Base-by-base conservation (phyloP, 1,139 yeast genomes). In the Debaryomyces fabryi region DNA sequence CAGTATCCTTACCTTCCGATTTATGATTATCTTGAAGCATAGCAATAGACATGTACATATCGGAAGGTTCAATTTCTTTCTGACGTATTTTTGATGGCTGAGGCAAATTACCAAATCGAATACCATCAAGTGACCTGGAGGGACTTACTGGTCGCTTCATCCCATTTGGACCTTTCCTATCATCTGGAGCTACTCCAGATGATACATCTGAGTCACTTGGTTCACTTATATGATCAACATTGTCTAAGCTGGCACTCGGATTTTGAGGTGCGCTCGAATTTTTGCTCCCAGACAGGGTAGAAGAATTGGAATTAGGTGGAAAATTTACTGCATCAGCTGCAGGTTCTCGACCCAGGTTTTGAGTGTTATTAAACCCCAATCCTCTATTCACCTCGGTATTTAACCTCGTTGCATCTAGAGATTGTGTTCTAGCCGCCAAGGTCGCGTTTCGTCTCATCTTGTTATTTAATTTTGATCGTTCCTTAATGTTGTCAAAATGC, bases 361-460 rank as follows among this genome's bases (percentile, higher is more conserved):
- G 39, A 30, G 34, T 23, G 33, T 34, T 46, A 25, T 24, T 39
- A 21, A 63, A 46, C 4, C 76, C 78, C 45, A 72, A 55, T 4
- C 67, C 71, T 44, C 69, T 69, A 53, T 75, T 74, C 37, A 58
- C 68, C n/a, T 55, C 65, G 4, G 81, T 76, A 52, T 76, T 75
- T 18, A 63, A 42, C 39, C 62, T 58, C 1, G 75, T 71, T 10
- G 72, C 57, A 47, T 68, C 73, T 32, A 57, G 45, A 1, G 72
- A 59, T 16, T 56, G 50, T 0, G 83, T 71, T 49, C 86, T 71
- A 2, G 86, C 84, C 30, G 88, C 83, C 50, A 87, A 63, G 0
- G 96, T 89, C 32, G 88, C 88, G 0, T 88, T 80, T 49, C 96
- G 75, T 58, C 97, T 79, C 88, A 89, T 85, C 62, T 82, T 80